Evolutionary conservation across 345 rosid species (phyloP).

Genomic region (Erysimum cheiranthoides): DNA sequence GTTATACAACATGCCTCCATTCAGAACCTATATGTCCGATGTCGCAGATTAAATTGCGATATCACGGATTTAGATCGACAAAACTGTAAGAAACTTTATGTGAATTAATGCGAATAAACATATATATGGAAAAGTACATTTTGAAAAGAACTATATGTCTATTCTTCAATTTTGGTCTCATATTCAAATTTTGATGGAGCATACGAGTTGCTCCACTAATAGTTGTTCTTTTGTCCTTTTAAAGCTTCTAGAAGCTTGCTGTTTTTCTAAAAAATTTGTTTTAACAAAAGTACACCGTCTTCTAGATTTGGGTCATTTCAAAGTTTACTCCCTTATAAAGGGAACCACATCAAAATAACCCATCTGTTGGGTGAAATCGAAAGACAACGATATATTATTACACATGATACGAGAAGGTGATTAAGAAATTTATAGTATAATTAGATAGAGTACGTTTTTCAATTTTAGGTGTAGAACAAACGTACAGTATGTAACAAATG

Average conservation of each 20-base stretch:
- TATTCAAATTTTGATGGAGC: background rate
- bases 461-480: background rate
- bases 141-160: background rate
- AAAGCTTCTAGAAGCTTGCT: slow-evolving; percentile 1
- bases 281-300: background rate
- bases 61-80: too few species aligned
- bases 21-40: too few species aligned
- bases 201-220: background rate
- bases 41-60: too few species aligned
- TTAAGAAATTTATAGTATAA: background rate
- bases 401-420: background rate
- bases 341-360: background rate
- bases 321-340: background rate
- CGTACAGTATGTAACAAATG: too few species aligned
- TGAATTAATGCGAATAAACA: too few species aligned
- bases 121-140: background rate
- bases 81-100: too few species aligned
- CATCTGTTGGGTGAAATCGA: background rate
- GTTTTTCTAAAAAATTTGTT: background rate
- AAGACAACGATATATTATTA: background rate
- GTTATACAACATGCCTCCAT: too few species aligned
- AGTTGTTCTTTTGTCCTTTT: background rate
- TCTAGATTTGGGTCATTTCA: background rate
- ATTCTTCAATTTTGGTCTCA: background rate
- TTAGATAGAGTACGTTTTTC: background rate